These are phyloP conservation scores for Pezizomycotina sp. DNA, from an alignment of 2,329 filamentous ascomycete species.

Conservation along the genomic window DNA sequence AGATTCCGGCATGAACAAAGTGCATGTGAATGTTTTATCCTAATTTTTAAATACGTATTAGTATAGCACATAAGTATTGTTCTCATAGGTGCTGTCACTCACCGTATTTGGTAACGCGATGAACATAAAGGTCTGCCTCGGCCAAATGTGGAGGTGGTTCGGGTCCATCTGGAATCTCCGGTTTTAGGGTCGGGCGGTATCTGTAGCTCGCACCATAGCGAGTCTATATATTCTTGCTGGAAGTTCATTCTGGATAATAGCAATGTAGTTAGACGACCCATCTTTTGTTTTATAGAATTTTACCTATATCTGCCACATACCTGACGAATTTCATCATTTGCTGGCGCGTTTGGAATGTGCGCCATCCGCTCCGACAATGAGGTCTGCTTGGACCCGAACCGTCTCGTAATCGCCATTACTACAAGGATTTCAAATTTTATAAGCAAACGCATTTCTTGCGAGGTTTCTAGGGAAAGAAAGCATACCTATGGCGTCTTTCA, in stretches of 20 bases:
- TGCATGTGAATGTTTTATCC: conserved; percentile 88
- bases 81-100: conserved; percentile 25
- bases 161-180: conserved; percentile 59
- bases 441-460: background rate
- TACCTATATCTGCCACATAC: no score
- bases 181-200: conserved; percentile 41
- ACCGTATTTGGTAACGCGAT: conserved; percentile 73
- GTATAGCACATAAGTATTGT: background rate
- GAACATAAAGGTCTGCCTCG: conserved; percentile 88
- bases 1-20: conserved; percentile 64
- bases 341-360: conserved; percentile 84
- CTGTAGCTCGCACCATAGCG: conserved; percentile 90
- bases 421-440: background rate
- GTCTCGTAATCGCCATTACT: conserved; percentile 18
- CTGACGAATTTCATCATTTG: conserved; percentile 87
- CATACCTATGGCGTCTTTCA: conserved; percentile 37
- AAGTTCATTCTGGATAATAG: conserved; percentile 52
- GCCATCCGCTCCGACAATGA: conserved; percentile 87
- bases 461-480: no score
- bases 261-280: no score
- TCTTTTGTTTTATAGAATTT: no score
- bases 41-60: conserved; percentile 33
- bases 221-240: conserved; percentile 86
- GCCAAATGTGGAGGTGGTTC: conserved; percentile 95
- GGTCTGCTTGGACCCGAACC: conserved; percentile 62